Evolutionary conservation across 2,329 filamentous ascomycete genomes (phyloP).

Genomic region (Fonsecaea erecta): DNA sequence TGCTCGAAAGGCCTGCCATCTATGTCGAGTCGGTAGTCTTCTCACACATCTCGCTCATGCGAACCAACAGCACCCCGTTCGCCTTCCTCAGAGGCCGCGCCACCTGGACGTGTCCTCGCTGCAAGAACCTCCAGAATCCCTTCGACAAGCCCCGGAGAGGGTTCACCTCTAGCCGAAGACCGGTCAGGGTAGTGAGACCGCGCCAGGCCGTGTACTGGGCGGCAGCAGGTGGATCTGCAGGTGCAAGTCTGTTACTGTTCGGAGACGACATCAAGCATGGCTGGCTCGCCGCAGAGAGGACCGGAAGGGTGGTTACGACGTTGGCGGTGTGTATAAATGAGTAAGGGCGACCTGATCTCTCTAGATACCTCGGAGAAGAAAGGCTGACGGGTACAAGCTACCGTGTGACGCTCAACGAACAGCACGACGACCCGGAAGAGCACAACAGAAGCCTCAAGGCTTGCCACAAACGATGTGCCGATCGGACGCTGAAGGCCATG

Average conservation of each 20-base stretch:
- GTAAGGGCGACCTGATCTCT: conserved; percentile 53
- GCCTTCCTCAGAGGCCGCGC: conserved; percentile 25
- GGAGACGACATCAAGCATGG: conserved; percentile 73
- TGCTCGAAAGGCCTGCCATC: neutral
- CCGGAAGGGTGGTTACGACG: conserved; percentile 75
- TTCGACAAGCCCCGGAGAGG: conserved; percentile 10
- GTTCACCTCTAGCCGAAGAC: conserved; percentile 22
- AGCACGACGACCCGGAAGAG: conserved; percentile 65
- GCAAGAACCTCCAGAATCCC: conserved; percentile 17
- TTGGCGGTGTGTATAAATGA: conserved; percentile 86
- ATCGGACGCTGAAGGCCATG: conserved; percentile 80
- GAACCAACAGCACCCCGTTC: conserved; percentile 20
- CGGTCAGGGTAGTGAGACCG: conserved; percentile 24
- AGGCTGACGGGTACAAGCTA: conserved; percentile 64
- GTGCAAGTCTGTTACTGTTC: conserved; percentile 45
- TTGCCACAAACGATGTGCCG: conserved; percentile 91
- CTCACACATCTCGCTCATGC: conserved; percentile 24
- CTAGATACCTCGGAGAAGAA: neutral
- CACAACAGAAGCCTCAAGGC: conserved; percentile 71
- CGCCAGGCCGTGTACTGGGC: conserved; percentile 32
- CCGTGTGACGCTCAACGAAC: conserved; percentile 77
- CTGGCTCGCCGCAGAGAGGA: conserved; percentile 75
- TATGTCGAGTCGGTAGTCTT: conserved; percentile 10
- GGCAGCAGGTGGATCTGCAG: conserved; percentile 29
- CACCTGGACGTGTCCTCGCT: conserved; percentile 33